Evolutionary conservation across 345 rosid species (phyloP).

Genomic region (Rhodamnia argentea): DNA sequence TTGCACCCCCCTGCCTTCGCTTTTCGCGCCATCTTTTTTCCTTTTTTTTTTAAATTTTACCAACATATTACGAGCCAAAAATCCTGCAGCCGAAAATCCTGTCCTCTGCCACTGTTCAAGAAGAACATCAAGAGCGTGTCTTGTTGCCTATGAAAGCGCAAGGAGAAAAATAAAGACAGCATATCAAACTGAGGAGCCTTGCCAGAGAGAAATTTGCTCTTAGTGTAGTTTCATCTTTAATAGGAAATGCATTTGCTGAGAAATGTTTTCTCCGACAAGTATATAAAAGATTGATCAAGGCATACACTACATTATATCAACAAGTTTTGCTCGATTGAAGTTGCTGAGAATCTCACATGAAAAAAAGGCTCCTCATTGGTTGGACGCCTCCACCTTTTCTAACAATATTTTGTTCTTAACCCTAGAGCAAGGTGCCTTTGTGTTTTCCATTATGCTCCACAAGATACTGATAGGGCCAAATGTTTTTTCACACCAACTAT

Average conservation of each 20-base stretch:
- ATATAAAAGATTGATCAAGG: no score
- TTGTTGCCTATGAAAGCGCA: slow-evolving; percentile 40
- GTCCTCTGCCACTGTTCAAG: slow-evolving; percentile 50
- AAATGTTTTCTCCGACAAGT: not conserved
- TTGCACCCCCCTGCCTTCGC: not conserved
- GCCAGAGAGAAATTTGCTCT: not conserved
- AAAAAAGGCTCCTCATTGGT: no score
- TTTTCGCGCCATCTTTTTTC: not conserved
- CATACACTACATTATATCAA: no score
- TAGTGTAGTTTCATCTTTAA: not conserved
- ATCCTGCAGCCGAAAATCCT: slow-evolving; percentile 34
- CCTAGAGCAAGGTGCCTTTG: not conserved
- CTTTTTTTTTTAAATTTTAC: not conserved
- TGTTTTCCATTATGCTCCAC: not conserved
- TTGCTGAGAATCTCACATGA: no score
- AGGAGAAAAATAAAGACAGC: not conserved
- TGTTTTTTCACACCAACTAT: not conserved
- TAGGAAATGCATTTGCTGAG: not conserved
- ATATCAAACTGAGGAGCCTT: not conserved
- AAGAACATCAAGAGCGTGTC: slow-evolving; percentile 74
- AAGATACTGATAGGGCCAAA: not conserved
- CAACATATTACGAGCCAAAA: not conserved
- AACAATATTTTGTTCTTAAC: not conserved
- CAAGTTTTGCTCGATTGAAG: no score
- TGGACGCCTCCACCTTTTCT: not conserved